Percentiles rank a stretch among this genome's conserved stretches.
Evolutionary conservation across 192 early-diverging fungal genomes (phyloP).

Genomic region (Chytriomyces confervae): DNA sequence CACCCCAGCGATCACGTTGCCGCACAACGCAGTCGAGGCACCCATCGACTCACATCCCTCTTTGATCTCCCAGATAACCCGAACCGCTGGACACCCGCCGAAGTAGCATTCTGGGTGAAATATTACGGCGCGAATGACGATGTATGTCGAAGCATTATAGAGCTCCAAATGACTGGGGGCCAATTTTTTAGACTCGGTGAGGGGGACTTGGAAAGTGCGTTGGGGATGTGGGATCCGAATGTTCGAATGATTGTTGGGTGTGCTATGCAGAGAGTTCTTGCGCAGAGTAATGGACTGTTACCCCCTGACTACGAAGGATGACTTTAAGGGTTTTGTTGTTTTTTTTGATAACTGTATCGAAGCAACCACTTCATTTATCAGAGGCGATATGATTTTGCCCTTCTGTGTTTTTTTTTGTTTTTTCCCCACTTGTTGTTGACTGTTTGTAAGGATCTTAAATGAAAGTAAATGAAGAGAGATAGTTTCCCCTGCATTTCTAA

Average conservation of each 20-base stretch:
- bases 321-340: too few relatives aligned
- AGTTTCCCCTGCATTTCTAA: too few relatives aligned
- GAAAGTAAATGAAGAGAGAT: too few relatives aligned
- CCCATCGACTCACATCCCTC: conserved; percentile 11
- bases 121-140: not conserved
- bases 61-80: conserved; percentile 32
- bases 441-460: too few relatives aligned
- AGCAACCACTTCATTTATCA: too few relatives aligned
- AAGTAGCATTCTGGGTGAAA: conserved; percentile 21
- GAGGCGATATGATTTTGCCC: too few relatives aligned
- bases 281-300: conserved; percentile 16
- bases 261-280: conserved; percentile 17
- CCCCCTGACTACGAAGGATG: conserved; percentile 17
- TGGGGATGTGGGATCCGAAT: conserved; percentile 14
- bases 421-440: too few relatives aligned
- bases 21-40: conserved; percentile 10
- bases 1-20: conserved; percentile 23
- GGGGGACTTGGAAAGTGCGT: conserved; percentile 17
- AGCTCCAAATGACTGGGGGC: conserved; percentile 17
- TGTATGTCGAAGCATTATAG: conserved; percentile 13
- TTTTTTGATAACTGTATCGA: too few relatives aligned
- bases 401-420: too few relatives aligned
- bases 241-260: not conserved
- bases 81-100: conserved; percentile 20
- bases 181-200: conserved; percentile 25